These are phyloP conservation scores for Vigna radiata DNA, from an alignment of 306 rosid species.

Conservation along the genomic window DNA sequence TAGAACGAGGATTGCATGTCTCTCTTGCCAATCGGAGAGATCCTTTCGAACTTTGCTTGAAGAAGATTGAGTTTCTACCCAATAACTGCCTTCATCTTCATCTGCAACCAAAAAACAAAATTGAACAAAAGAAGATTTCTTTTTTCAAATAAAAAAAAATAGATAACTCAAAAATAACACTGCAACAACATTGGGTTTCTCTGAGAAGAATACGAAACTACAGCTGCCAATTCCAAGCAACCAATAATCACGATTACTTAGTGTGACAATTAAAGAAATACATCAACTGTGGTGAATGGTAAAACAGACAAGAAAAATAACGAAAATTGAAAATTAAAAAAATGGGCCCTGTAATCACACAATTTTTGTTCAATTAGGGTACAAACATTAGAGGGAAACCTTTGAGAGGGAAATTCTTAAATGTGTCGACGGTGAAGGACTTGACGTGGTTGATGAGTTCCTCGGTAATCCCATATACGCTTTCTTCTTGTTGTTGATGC, in stretches of 20 bases:
- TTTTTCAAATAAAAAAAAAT: neutral
- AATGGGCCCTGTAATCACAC: neutral
- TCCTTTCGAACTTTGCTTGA: constrained; percentile 60
- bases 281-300: neutral
- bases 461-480: constrained; percentile 64
- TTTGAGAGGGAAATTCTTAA: constrained; percentile 72
- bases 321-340: constrained; percentile 30
- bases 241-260: neutral
- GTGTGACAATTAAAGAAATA: neutral
- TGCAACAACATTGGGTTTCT: neutral
- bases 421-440: constrained; percentile 78
- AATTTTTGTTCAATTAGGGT: neutral
- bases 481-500: constrained; percentile 23
- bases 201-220: neutral
- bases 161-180: neutral
- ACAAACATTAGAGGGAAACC: constrained; percentile 47
- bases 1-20: constrained; percentile 80
- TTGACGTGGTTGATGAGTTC: constrained; percentile 63
- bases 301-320: constrained; percentile 1
- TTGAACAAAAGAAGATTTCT: neutral
- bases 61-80: constrained; percentile 46
- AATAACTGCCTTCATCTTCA: constrained; percentile 52
- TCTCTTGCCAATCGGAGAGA: constrained; percentile 92
- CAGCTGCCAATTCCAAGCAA: neutral
- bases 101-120: constrained; percentile 44